Evolutionary conservation across 495 filamentous ascomycete species (phyloP), one percentile per base, ranked within the genome.

Genomic region (Podospora conica): DNA sequence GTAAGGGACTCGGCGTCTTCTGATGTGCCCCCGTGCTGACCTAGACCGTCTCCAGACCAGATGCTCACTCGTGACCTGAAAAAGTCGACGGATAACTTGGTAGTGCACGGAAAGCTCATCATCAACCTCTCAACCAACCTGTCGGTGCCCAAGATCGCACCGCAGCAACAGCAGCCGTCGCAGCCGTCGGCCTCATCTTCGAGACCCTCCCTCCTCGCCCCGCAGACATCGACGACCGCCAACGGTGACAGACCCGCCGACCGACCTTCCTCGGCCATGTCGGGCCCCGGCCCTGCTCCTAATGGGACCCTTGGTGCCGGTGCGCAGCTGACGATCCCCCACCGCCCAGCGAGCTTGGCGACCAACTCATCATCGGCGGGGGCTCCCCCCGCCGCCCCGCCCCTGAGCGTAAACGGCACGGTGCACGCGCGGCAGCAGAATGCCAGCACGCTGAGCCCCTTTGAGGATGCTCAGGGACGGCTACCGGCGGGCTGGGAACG

Each of bases 1-100:
- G 95, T 98, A 86, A 68, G 86, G 81, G 31, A 65, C 25, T 55
- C 22, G 55, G 20, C 29, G 24, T 20, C 29, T n/a, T 24, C 53
- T 59, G 22, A 18, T 61, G 21, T n/a, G n/a, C 20, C 11, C 31
- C 18, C 21, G 55, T 55, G 60, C 25, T 65, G 58, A 69, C 61
- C 27, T 15, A 53, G 53, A 10, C 24, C 20, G 6, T 5, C 22
- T 76, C 25, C 66, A 83, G 80, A 81, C 66, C 91, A 97, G 82
- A 98, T 98, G 94, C 89, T 98, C 78, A 98, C 96, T n/a, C 83
- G 93, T 55, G 95, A 98, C 78, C 82, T 98, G 56, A 97, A 97
- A 78, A 97, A 97, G 79, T 97, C 96, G 12, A 97, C 92, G 60
- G 95, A 98, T 75, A 98, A 98, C 73, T 86, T 98, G 33, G 91